phyloP scores from a whole-genome alignment of 345 rosid species.

The Salix viminalis region DNA sequence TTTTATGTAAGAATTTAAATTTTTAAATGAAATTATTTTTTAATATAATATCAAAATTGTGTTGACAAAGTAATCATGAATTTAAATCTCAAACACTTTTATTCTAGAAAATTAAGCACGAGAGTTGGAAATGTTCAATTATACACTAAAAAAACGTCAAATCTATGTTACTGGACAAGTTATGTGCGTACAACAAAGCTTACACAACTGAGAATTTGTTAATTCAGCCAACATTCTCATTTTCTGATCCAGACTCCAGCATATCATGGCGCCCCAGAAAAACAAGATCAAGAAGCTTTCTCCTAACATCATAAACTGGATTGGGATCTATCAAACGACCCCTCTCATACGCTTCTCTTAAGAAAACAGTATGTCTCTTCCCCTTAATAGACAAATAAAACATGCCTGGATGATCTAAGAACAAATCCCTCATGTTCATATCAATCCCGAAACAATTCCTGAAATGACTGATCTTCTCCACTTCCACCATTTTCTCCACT shows the following conservation, averaged over 20 bases:
- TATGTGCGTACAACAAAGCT: neutral
- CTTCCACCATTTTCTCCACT: conserved; percentile 88
- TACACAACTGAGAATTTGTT: too few relatives aligned
- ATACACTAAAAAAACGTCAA: neutral
- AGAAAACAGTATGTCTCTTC: conserved; percentile 72
- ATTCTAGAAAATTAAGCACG: too few relatives aligned
- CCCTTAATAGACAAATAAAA: conserved; percentile 83
- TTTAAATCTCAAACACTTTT: too few relatives aligned
- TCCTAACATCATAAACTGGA: conserved; percentile 62
- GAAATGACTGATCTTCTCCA: conserved; percentile 90
- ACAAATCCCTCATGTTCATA: conserved; percentile 74
- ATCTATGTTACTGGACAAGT: neutral
- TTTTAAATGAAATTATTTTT: too few relatives aligned
- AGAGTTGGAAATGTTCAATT: too few relatives aligned
- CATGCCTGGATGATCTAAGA: conserved; percentile 88
- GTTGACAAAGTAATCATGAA: too few relatives aligned
- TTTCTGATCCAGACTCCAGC: conserved; percentile 1
- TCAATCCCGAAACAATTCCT: conserved; percentile 77
- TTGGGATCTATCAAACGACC: conserved; percentile 60
- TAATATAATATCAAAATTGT: too few relatives aligned
- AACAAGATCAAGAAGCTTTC: conserved; percentile 81
- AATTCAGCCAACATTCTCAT: neutral
- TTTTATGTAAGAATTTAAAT: too few relatives aligned
- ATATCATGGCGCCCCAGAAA: conserved; percentile 56
- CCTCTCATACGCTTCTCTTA: conserved; percentile 84